phyloP scores from a whole-genome alignment of 2,329 filamentous ascomycete species.

The Beauveria scarabaeidicola region DNA sequence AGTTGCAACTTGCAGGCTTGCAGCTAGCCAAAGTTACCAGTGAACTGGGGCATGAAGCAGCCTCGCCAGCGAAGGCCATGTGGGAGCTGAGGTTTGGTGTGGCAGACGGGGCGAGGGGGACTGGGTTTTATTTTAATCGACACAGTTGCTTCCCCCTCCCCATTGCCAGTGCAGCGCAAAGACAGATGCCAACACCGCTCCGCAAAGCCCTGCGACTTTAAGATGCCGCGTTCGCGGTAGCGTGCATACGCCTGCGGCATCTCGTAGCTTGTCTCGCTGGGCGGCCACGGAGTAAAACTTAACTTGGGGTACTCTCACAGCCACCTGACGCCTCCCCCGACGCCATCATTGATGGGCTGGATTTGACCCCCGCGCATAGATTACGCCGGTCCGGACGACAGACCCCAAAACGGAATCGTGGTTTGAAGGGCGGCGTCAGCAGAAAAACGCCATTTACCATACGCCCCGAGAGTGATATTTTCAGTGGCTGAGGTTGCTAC shows the following conservation, averaged over 20 bases:
- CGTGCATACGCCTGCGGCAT: neutral
- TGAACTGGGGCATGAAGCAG: neutral
- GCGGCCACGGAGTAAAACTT: neutral
- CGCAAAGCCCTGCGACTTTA: neutral
- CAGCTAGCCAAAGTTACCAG: neutral
- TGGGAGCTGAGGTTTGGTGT: neutral
- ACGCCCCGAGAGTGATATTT: neutral
- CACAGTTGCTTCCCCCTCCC: neutral
- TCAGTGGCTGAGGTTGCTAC: neutral
- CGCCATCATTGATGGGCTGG: neutral
- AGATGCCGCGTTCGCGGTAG: neutral
- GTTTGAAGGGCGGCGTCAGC: constrained; percentile 4
- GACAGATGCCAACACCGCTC: neutral
- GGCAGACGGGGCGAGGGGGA: neutral
- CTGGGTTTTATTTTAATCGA: neutral
- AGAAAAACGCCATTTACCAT: constrained; percentile 6
- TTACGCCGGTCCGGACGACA: constrained; percentile 7
- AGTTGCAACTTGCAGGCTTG: no score
- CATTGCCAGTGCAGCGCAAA: neutral
- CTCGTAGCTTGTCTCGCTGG: neutral
- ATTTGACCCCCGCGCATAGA: constrained; percentile 1
- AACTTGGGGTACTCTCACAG: neutral
- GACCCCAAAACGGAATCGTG: constrained; percentile 9
- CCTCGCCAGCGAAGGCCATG: neutral
- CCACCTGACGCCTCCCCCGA: neutral